These are phyloP conservation scores for Tricholoma saponaceum DNA, from an alignment of 768 basidiomycete genomes.

Conservation along the genomic window DNA sequence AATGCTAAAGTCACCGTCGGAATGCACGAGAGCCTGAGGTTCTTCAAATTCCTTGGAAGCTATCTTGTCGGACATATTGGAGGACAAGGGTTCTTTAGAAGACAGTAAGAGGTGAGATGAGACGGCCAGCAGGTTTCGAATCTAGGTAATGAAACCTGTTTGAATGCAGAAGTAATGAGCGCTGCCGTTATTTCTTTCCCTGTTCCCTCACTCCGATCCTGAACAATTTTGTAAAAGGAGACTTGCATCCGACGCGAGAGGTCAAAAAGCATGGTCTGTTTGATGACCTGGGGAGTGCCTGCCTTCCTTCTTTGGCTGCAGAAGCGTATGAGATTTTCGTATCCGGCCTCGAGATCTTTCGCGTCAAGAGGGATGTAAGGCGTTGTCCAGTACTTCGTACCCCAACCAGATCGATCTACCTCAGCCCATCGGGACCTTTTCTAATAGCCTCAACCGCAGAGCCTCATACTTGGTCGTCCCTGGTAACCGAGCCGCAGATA, in stretches of 20 bases:
- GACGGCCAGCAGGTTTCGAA: slow-evolving; percentile 58
- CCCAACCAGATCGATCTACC: slow-evolving; percentile 43
- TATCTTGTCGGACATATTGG: slow-evolving; percentile 35
- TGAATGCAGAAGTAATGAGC: slow-evolving; percentile 72
- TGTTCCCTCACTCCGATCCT: slow-evolving; percentile 66
- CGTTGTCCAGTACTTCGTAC: slow-evolving; percentile 59
- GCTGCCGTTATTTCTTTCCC: slow-evolving; percentile 78
- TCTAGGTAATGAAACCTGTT: slow-evolving; percentile 61
- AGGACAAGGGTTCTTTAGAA: slow-evolving; percentile 34
- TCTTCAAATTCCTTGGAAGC: slow-evolving; percentile 9
- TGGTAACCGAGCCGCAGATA: no score
- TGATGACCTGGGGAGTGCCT: slow-evolving; percentile 79
- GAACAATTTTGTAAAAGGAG: slow-evolving; percentile 74
- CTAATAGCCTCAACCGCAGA: slow-evolving; percentile 91
- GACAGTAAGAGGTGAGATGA: slow-evolving; percentile 43
- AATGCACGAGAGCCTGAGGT: slow-evolving; percentile 33
- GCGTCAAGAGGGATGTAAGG: slow-evolving; percentile 87
- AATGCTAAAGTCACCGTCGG: slow-evolving; percentile 65
- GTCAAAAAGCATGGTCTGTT: slow-evolving; percentile 70
- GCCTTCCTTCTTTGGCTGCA: slow-evolving; percentile 88
- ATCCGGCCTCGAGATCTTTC: slow-evolving; percentile 76
- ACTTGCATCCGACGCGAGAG: slow-evolving; percentile 81
- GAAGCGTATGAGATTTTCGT: slow-evolving; percentile 86
- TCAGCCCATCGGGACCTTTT: slow-evolving; percentile 69
- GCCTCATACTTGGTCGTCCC: no score